Evolutionary conservation across 345 rosid genomes (phyloP), one percentile per base, ranked within the genome.

Genomic region (Citrus mangshanensis): DNA sequence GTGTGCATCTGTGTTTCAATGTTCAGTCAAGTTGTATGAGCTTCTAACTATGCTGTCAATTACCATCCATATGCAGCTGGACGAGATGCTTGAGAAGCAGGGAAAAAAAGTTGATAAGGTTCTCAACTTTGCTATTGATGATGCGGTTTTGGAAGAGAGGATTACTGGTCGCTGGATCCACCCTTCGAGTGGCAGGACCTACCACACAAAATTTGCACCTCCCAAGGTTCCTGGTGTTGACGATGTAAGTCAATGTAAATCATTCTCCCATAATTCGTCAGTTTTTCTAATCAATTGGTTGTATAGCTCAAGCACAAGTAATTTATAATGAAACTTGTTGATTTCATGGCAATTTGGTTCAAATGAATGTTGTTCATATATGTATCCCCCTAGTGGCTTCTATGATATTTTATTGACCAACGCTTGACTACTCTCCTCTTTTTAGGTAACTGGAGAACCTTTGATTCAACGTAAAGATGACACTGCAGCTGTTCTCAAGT

Each of bases 91-190:
- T 69, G 89, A 85, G 68, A 92, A 88, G 82, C 89, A 88, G 63
- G 99, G 99, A 79, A 79, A 77, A 68, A 88, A 90, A 83, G 70
- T 95, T 38, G 96, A 93, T 70, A 93, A 92, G 78, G 97, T 95
- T 68, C 93, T 95, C 21, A 91, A 93, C 75, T 95, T 95, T 87
- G 95, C 96, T 1, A 90, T 95, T 1, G 93, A 92, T 61, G 99
- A 95, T 89, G 86, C 88, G 5, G 89, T 92, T 79, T 87, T 95
- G 84, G 99, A 93, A 90, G 99, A 95, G 82, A 91, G 99, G 85
- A 92, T 95, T 54, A 93, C 98, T 25, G 98, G 97, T 65, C 92
- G 99, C 81, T 95, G 98, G 99, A 89, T 95, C 74, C 99, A 95
- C 78, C 97, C 99, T 84, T 87, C 93, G 14, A 95, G 99, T 88